Conservation (phyloP, 768 basidiomycete species). For the Scleroderma bovista region DNA sequence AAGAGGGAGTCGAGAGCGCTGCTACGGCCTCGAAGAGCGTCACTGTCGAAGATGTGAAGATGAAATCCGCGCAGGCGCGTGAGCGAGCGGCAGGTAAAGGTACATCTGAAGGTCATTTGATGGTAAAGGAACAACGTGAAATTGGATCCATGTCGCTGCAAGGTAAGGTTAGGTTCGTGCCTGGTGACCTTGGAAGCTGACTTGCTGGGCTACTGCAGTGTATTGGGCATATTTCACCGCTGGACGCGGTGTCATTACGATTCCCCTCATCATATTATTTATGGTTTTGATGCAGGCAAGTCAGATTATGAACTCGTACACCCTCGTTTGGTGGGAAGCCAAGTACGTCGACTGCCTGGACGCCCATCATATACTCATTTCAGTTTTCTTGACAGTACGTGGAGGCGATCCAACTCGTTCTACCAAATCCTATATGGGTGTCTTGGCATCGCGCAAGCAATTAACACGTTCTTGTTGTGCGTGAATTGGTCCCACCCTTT, state of each 20-base stretch:
- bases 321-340: slow-evolving; percentile 68
- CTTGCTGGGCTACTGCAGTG: slow-evolving; percentile 31
- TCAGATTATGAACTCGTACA: slow-evolving; percentile 59
- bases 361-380: background rate
- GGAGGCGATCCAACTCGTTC: slow-evolving; percentile 45
- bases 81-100: slow-evolving; percentile 47
- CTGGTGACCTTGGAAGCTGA: background rate
- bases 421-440: slow-evolving; percentile 62
- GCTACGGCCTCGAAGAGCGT: slow-evolving; percentile 1
- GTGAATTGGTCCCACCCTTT: slow-evolving; percentile 12
- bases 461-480: slow-evolving; percentile 55
- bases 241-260: slow-evolving; percentile 44
- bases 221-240: slow-evolving; percentile 56
- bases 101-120: slow-evolving; percentile 60
- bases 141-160: slow-evolving; percentile 54
- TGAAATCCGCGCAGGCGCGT: slow-evolving; percentile 31
- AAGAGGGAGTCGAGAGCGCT: slow-evolving; percentile 10
- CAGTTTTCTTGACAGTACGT: slow-evolving; percentile 30
- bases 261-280: slow-evolving; percentile 45
- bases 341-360: slow-evolving; percentile 35
- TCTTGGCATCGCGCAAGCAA: slow-evolving; percentile 52
- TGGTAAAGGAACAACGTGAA: slow-evolving; percentile 59
- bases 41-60: slow-evolving; percentile 31
- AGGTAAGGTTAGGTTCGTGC: slow-evolving; percentile 29
- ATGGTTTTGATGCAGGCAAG: slow-evolving; percentile 56